Evolutionary conservation across 2,329 filamentous ascomycete genomes (phyloP).

Genomic region (Exophiala oligosperma): DNA sequence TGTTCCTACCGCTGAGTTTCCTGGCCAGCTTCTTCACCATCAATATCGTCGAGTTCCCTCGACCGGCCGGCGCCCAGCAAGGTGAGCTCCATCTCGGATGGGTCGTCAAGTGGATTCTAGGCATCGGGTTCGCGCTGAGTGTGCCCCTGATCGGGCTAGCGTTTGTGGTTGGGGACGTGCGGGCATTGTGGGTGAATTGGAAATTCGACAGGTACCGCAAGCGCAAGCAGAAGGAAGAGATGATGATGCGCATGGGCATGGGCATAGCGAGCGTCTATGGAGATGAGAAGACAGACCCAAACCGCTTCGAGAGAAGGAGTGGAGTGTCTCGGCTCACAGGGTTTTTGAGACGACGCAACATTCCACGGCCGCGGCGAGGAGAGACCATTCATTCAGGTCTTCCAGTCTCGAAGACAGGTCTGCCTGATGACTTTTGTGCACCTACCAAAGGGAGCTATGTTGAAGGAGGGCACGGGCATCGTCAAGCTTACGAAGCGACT

Average conservation of each 20-base stretch:
- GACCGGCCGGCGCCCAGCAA: conserved; percentile 27
- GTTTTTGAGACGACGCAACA: background rate
- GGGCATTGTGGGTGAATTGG: conserved; percentile 5
- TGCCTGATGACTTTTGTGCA: no score
- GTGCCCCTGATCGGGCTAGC: conserved; percentile 42
- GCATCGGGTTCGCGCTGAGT: conserved; percentile 55
- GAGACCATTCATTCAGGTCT: background rate
- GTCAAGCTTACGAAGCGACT: no score
- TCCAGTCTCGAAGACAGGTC: background rate
- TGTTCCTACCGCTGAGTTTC: conserved; percentile 58
- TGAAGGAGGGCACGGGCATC: no score
- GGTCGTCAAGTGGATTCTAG: conserved; percentile 58
- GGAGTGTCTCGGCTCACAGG: background rate
- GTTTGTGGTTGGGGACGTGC: conserved; percentile 16
- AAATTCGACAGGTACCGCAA: background rate
- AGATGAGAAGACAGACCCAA: background rate
- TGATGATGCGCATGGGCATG: no score
- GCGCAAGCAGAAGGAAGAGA: background rate
- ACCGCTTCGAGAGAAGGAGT: background rate
- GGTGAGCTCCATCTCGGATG: conserved; percentile 48
- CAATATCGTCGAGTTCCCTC: conserved; percentile 52
- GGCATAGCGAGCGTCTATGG: no score
- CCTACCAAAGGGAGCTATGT: no score
- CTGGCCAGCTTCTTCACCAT: conserved; percentile 59
- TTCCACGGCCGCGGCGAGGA: background rate